A percentile compares a stretch with the other conserved stretches of the same genome.
Conservation (phyloP, 2,329 filamentous ascomycete genomes). For the Botrytis fragariae region DNA sequence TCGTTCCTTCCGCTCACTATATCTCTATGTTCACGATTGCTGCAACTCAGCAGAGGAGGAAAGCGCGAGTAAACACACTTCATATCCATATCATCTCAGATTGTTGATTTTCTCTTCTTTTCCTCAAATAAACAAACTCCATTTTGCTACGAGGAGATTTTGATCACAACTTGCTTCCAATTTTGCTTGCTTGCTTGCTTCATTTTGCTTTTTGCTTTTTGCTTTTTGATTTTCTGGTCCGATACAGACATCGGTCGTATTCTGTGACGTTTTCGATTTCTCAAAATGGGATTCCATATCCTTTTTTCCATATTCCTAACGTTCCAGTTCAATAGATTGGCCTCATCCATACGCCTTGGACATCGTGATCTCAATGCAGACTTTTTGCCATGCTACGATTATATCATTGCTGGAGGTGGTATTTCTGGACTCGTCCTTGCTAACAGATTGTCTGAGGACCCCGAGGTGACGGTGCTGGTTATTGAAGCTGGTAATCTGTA, state of each 20-base stretch:
- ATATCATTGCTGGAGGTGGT: constrained; percentile 48
- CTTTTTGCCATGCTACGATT: constrained; percentile 39
- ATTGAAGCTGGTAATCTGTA: constrained; percentile 34
- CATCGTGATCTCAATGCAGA: constrained; percentile 28
- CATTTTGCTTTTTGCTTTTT: constrained; percentile 7
- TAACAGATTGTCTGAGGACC: constrained; percentile 43
- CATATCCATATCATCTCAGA: background rate
- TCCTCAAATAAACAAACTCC: constrained; percentile 6
- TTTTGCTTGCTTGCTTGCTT: constrained; percentile 20
- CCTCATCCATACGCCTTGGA: constrained; percentile 24
- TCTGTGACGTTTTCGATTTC: constrained; percentile 11
- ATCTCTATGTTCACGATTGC: background rate
- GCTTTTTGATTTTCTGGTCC: constrained; percentile 1
- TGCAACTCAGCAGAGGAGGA: background rate
- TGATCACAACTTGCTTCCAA: constrained; percentile 19
- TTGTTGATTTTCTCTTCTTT: background rate
- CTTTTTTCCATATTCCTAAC: constrained; percentile 11
- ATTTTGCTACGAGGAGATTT: constrained; percentile 13
- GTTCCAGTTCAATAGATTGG: background rate
- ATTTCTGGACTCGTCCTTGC: constrained; percentile 47
- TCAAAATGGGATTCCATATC: constrained; percentile 4
- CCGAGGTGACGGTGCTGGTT: constrained; percentile 30
- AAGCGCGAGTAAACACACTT: background rate
- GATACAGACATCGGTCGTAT: constrained; percentile 9
- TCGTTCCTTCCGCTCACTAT: background rate